phyloP scores from a whole-genome alignment of 2,329 filamentous ascomycete species.

The Trichoderma sp. region DNA sequence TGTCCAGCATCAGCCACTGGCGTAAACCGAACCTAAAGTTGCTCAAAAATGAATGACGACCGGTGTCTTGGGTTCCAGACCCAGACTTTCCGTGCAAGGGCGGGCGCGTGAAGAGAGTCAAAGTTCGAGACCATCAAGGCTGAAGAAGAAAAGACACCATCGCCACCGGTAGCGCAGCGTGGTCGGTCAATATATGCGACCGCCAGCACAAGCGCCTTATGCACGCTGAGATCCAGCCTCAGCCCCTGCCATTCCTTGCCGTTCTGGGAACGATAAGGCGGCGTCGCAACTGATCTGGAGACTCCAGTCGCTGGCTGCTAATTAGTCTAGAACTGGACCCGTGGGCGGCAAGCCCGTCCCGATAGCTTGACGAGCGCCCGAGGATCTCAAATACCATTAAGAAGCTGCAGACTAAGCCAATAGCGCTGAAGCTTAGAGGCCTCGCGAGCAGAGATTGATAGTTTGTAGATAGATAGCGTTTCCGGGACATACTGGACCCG shows the following conservation, averaged over 20 bases:
- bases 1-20: background rate
- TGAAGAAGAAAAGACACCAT: constrained; percentile 59
- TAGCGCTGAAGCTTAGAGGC: constrained; percentile 7
- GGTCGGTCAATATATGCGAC: background rate
- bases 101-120: background rate
- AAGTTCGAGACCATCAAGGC: constrained; percentile 3
- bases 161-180: constrained; percentile 35
- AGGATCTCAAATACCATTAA: background rate
- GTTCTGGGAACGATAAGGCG: constrained; percentile 19
- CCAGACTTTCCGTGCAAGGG: constrained; percentile 4
- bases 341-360: background rate
- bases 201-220: background rate
- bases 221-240: constrained; percentile 3
- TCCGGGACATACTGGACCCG: background rate
- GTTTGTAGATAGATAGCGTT: background rate
- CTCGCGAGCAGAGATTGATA: background rate
- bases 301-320: background rate
- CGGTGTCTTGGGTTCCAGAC: constrained; percentile 19
- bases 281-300: constrained; percentile 17
- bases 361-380: background rate
- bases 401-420: background rate
- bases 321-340: background rate
- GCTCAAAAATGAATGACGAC: background rate
- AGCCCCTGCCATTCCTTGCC: constrained; percentile 21
- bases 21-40: background rate